Conservation (phyloP, 805 yeast species). For the Monosporozyma yasuniensis region DNA sequence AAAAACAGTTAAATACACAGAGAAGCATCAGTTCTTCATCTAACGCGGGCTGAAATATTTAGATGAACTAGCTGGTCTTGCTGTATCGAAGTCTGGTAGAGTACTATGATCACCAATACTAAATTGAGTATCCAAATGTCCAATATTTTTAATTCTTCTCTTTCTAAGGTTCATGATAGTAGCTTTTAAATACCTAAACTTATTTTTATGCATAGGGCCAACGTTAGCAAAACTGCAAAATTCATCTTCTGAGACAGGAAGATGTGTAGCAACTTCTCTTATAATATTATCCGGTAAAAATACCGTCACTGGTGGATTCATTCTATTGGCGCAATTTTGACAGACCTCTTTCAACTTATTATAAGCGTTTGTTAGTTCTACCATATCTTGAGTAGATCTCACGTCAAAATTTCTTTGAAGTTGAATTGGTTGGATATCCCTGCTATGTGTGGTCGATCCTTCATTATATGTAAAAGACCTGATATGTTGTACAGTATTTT, state of each 20-base stretch:
- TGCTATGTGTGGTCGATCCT: constrained; percentile 1
- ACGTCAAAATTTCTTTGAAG: constrained; percentile 7
- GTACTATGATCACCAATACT: constrained; percentile 11
- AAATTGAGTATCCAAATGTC: background rate
- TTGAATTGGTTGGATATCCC: constrained; percentile 9
- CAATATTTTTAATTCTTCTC: constrained; percentile 8
- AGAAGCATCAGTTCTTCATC: background rate
- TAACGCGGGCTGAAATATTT: background rate
- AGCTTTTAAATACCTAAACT: constrained; percentile 19
- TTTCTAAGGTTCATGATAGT: constrained; percentile 17
- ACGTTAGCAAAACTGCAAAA: constrained; percentile 16
- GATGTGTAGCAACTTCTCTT: constrained; percentile 17
- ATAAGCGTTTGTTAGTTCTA: constrained; percentile 18
- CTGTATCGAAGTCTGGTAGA: constrained; percentile 7
- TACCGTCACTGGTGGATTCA: constrained; percentile 19
- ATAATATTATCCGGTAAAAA: constrained; percentile 21
- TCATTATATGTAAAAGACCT: constrained; percentile 8
- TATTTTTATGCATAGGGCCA: constrained; percentile 13
- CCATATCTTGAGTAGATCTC: constrained; percentile 19
- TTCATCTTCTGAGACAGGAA: constrained; percentile 22
- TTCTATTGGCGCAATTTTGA: constrained; percentile 12
- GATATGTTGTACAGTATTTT: background rate
- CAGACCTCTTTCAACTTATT: constrained; percentile 20
- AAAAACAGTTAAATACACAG: background rate
- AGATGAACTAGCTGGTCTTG: constrained; percentile 1